Evolutionary conservation across 176 grass and related monocot species (phyloP).

Genomic region (Triticum urartu): DNA sequence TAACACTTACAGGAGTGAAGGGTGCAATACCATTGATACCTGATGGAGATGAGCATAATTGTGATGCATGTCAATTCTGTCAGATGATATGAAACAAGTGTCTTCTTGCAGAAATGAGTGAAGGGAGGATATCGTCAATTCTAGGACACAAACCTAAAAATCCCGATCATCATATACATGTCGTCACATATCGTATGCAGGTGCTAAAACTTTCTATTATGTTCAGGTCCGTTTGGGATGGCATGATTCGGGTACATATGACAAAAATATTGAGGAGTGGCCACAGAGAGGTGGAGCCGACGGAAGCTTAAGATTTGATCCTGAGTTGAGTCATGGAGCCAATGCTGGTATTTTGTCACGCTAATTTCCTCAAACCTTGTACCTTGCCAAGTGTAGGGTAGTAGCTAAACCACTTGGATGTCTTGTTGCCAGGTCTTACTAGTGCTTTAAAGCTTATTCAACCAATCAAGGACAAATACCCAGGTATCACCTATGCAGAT

Average conservation of each 20-base stretch:
- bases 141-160: too few species aligned
- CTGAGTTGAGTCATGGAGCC: slow-evolving; percentile 87
- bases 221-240: slow-evolving; percentile 84
- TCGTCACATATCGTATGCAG: background rate
- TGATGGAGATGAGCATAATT: too few species aligned
- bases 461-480: slow-evolving; percentile 90
- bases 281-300: slow-evolving; percentile 85
- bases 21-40: too few species aligned
- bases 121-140: too few species aligned
- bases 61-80: too few species aligned
- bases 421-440: slow-evolving; percentile 48
- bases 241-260: slow-evolving; percentile 96
- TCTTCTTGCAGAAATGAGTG: too few species aligned
- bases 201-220: background rate
- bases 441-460: slow-evolving; percentile 85
- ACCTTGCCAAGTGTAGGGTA: background rate
- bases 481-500: slow-evolving; percentile 76
- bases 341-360: slow-evolving; percentile 63
- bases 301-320: slow-evolving; percentile 87
- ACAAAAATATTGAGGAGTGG: slow-evolving; percentile 90
- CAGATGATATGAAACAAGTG: too few species aligned
- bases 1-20: too few species aligned
- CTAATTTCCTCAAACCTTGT: background rate
- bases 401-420: background rate
- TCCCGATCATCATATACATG: background rate